These are phyloP conservation scores for Bryoglossum gracile DNA, from an alignment of 495 filamentous ascomycete genomes.

Conservation along the genomic window DNA sequence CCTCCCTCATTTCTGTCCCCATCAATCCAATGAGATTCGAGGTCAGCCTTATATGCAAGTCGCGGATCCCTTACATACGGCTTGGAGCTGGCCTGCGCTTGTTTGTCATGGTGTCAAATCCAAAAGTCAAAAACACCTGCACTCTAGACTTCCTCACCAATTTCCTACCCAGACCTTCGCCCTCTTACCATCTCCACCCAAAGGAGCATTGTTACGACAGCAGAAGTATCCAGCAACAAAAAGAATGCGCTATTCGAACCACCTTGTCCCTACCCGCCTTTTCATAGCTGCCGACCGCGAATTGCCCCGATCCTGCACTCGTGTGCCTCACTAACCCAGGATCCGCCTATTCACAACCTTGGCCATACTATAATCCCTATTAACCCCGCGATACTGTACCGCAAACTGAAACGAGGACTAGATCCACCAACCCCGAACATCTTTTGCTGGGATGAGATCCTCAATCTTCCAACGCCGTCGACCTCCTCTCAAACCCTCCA, in stretches of 20 bases:
- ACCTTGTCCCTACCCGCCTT: background rate
- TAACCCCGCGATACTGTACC: slow-evolving; percentile 22
- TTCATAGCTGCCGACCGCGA: background rate
- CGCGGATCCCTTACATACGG: slow-evolving; percentile 21
- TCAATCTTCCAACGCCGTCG: slow-evolving; percentile 15
- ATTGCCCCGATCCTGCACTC: slow-evolving; percentile 2
- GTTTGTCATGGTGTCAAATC: slow-evolving; percentile 26
- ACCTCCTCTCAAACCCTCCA: slow-evolving; percentile 16
- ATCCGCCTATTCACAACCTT: slow-evolving; percentile 24
- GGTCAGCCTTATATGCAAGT: slow-evolving; percentile 26
- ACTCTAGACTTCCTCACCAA: too few species aligned
- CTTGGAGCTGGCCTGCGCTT: slow-evolving; percentile 12
- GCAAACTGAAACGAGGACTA: slow-evolving; percentile 23
- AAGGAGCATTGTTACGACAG: too few species aligned
- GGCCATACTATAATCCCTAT: slow-evolving; percentile 15
- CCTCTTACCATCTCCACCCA: background rate
- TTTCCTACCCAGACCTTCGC: slow-evolving; percentile 20
- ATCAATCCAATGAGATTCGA: too few species aligned
- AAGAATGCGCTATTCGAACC: slow-evolving; percentile 15
- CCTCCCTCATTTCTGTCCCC: too few species aligned
- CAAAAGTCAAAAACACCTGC: too few species aligned
- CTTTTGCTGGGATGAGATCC: slow-evolving; percentile 21
- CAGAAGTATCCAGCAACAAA: too few species aligned
- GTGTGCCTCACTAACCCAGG: slow-evolving; percentile 14
- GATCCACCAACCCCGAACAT: slow-evolving; percentile 17